phyloP scores from a whole-genome alignment of 495 filamentous ascomycete species.

The Penicillium riverlandense region DNA sequence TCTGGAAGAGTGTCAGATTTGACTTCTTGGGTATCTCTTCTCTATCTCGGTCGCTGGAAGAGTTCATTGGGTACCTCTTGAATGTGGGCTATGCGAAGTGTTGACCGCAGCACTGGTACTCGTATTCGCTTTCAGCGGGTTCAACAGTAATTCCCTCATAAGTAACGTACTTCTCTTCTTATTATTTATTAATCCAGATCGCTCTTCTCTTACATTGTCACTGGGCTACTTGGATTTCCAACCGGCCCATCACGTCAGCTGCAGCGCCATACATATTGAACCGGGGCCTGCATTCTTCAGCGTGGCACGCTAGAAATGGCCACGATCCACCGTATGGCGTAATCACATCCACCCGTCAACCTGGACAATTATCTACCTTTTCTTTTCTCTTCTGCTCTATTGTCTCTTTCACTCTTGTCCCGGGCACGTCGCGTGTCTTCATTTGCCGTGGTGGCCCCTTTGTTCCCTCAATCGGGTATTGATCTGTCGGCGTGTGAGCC shows the following conservation, averaged over 20 bases:
- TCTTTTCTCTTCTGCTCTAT: conserved; percentile 3
- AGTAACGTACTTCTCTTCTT: no score
- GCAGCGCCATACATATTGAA: not conserved
- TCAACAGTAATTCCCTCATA: no score
- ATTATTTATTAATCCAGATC: no score
- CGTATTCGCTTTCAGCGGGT: no score
- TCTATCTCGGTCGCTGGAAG: no score
- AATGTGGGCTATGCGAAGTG: no score
- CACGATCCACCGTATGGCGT: conserved; percentile 8
- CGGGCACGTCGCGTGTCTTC: not conserved
- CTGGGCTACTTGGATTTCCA: not conserved
- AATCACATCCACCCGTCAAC: conserved; percentile 9
- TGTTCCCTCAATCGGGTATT: conserved; percentile 12
- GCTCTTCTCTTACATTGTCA: not conserved
- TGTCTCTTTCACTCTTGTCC: not conserved
- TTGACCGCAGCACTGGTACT: no score
- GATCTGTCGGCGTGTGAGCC: conserved; percentile 14
- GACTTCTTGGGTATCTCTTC: no score
- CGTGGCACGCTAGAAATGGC: conserved; percentile 5
- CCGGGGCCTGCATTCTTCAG: conserved; percentile 12
- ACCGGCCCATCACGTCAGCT: conserved; percentile 3
- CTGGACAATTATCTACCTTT: conserved; percentile 1
- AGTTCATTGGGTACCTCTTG: no score
- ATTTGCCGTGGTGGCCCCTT: not conserved
- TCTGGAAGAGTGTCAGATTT: no score